phyloP scores from a whole-genome alignment of 2,329 filamentous ascomycete genomes.

The Cladosporium sp. region DNA sequence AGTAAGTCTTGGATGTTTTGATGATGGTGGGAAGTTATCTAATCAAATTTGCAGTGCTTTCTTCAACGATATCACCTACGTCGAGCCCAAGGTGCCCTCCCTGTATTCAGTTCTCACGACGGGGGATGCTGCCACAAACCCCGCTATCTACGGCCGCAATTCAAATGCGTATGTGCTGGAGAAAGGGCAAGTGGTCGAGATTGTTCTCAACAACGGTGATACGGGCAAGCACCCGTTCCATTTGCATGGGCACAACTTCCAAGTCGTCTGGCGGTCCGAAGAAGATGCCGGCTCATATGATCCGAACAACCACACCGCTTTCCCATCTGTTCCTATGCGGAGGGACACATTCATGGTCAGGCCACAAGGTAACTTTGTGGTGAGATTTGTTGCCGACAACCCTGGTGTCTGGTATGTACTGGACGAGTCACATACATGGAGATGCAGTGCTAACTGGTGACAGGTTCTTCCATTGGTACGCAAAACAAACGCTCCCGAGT shows the following conservation, averaged over 20 bases:
- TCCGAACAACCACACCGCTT: slow-evolving; percentile 31
- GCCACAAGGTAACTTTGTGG: slow-evolving; percentile 52
- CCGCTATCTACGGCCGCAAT: slow-evolving; percentile 48
- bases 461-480: background rate
- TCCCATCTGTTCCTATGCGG: slow-evolving; percentile 38
- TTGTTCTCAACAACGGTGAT: slow-evolving; percentile 75
- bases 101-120: slow-evolving; percentile 65
- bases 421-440: no score
- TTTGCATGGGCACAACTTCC: slow-evolving; percentile 73
- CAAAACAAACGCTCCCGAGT: background rate
- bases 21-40: no score
- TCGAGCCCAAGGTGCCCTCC: slow-evolving; percentile 69
- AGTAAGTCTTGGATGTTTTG: slow-evolving; percentile 41
- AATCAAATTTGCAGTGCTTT: slow-evolving; percentile 34
- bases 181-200: slow-evolving; percentile 63
- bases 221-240: slow-evolving; percentile 68
- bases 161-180: slow-evolving; percentile 60
- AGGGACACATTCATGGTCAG: slow-evolving; percentile 53
- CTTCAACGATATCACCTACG: slow-evolving; percentile 73
- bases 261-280: slow-evolving; percentile 45
- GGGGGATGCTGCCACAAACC: slow-evolving; percentile 43
- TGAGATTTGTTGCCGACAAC: slow-evolving; percentile 54
- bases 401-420: slow-evolving; percentile 39
- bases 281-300: slow-evolving; percentile 32
- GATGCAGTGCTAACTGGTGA: background rate